Conservation (phyloP, 192 early-diverging fungal species). For the Podila minutissima region DNA sequence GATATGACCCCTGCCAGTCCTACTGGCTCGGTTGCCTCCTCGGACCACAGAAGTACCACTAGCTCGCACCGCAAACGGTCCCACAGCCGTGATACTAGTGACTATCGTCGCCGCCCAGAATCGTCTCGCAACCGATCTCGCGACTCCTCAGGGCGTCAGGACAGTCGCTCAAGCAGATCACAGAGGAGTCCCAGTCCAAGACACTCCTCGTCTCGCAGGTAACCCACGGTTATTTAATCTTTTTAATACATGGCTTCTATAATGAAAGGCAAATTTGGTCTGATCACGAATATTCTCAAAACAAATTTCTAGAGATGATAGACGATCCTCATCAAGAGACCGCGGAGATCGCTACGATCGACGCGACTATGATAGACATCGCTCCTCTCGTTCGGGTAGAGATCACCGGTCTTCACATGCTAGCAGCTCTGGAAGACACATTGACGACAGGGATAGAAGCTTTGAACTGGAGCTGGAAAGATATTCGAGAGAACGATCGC, state of each 20-base stretch:
- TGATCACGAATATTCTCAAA: not conserved
- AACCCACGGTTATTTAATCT: not conserved
- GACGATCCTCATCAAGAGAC: conserved; percentile 20
- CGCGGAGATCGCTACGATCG: conserved; percentile 13
- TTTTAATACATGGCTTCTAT: no score
- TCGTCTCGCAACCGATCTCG: not conserved
- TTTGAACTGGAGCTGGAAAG: conserved; percentile 48
- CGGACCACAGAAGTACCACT: conserved; percentile 24
- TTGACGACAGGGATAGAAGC: conserved; percentile 33
- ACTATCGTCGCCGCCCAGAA: conserved; percentile 19
- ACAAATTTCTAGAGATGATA: conserved; percentile 22
- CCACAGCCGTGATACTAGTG: conserved; percentile 26
- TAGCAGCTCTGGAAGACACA: conserved; percentile 32
- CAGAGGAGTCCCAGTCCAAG: conserved; percentile 32
- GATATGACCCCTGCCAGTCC: conserved; percentile 26
- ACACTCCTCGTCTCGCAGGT: conserved; percentile 41
- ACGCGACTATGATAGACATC: conserved; percentile 33
- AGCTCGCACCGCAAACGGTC: conserved; percentile 27
- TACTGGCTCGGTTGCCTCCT: conserved; percentile 20
- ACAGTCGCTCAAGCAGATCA: conserved; percentile 27
- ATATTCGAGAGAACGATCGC: conserved; percentile 32
- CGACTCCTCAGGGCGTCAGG: conserved; percentile 33
- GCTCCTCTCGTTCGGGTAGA: conserved; percentile 30
- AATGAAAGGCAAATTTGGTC: not conserved
- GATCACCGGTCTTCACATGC: conserved; percentile 31